These are phyloP conservation scores for Kockiozyma suomiensis DNA, from an alignment of 805 yeast species.

Conservation along the genomic window DNA sequence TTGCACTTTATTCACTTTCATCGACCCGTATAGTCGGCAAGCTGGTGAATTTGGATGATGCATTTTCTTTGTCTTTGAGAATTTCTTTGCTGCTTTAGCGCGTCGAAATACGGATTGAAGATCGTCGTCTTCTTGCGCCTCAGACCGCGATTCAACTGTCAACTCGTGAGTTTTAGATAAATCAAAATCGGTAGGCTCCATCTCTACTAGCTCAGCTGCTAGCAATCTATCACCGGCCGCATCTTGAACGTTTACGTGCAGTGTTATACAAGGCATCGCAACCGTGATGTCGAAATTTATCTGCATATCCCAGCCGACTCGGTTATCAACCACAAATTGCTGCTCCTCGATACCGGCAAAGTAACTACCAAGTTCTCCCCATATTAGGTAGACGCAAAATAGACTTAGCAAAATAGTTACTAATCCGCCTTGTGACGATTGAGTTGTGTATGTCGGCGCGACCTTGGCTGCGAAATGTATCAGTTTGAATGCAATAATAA, in stretches of 20 bases:
- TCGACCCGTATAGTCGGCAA: conserved; percentile 81
- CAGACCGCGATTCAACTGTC: conserved; percentile 23
- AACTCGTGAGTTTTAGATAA: conserved; percentile 26
- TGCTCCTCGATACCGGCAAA: conserved; percentile 81
- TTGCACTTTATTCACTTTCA: conserved; percentile 80
- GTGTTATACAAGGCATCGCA: conserved; percentile 76
- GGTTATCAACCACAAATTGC: conserved; percentile 72
- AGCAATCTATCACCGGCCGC: conserved; percentile 73
- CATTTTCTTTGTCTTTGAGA: conserved; percentile 19
- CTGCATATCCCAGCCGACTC: conserved; percentile 58
- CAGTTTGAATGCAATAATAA: background rate
- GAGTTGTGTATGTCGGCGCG: conserved; percentile 66
- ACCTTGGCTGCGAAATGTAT: conserved; percentile 60
- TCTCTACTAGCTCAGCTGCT: conserved; percentile 73
- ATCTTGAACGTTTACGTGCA: conserved; percentile 79
- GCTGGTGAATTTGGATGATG: conserved; percentile 51
- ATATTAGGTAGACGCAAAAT: conserved; percentile 65
- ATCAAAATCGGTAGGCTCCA: conserved; percentile 54
- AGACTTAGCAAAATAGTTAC: conserved; percentile 68
- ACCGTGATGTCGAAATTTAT: conserved; percentile 80
- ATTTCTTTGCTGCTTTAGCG: conserved; percentile 26
- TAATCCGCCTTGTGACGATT: conserved; percentile 76
- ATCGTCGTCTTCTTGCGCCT: conserved; percentile 17
- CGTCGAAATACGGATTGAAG: conserved; percentile 26
- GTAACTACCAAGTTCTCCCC: conserved; percentile 83